These are phyloP conservation scores for Kazachstania sp. DNA, from an alignment of 1,139 yeast species.

Conservation along the genomic window DNA sequence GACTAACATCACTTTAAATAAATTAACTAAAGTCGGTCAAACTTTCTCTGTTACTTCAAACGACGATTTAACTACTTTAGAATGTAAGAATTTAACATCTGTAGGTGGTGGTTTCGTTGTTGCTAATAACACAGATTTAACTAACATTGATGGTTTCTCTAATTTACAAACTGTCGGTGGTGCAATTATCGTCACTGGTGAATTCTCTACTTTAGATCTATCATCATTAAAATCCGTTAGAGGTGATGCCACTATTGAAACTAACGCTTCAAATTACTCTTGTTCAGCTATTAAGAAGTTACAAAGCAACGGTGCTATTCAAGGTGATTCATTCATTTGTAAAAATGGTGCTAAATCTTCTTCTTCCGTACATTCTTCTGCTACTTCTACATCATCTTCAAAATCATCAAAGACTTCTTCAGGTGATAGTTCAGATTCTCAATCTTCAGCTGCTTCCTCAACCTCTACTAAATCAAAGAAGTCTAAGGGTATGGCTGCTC, in stretches of 20 bases:
- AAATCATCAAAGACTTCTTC: slow-evolving; percentile 37
- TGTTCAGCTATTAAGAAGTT: slow-evolving; percentile 67
- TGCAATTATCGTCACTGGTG: slow-evolving; percentile 75
- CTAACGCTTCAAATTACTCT: slow-evolving; percentile 64
- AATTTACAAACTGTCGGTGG: slow-evolving; percentile 70
- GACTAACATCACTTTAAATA: slow-evolving; percentile 48
- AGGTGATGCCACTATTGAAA: slow-evolving; percentile 85
- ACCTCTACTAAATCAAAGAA: slow-evolving; percentile 14
- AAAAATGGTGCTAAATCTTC: slow-evolving; percentile 57
- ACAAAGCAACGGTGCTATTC: slow-evolving; percentile 67
- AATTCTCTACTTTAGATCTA: slow-evolving; percentile 71
- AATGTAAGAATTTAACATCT: slow-evolving; percentile 59
- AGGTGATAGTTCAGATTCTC: slow-evolving; percentile 16
- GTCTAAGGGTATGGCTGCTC: slow-evolving; percentile 31
- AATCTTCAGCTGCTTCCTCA: slow-evolving; percentile 17
- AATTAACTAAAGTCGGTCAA: slow-evolving; percentile 62
- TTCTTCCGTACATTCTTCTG: slow-evolving; percentile 18
- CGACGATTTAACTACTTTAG: slow-evolving; percentile 58
- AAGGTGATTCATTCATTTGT: slow-evolving; percentile 84
- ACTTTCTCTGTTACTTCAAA: slow-evolving; percentile 71
- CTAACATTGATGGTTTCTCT: slow-evolving; percentile 63
- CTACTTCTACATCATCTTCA: slow-evolving; percentile 28
- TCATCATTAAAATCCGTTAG: slow-evolving; percentile 64
- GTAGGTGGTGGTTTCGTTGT: slow-evolving; percentile 87
- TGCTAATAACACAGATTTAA: slow-evolving; percentile 71